Conservation (phyloP, 441 rosid species). For the Dalechampia spathulata region DNA sequence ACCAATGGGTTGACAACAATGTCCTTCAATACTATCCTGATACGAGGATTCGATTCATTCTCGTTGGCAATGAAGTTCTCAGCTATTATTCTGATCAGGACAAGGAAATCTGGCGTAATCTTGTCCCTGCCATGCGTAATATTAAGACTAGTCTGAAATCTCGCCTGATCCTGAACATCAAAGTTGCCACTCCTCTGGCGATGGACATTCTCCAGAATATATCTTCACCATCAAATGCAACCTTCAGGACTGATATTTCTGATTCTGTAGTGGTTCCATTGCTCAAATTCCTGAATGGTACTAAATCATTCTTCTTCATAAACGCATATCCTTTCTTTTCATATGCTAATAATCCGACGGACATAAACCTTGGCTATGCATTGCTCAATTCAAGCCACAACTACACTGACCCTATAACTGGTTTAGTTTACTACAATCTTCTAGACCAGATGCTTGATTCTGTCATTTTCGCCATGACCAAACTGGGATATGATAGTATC, state of each 20-base stretch:
- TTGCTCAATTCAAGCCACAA: slow-evolving; percentile 35
- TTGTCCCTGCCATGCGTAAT: slow-evolving; percentile 65
- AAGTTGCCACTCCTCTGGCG: slow-evolving; percentile 65
- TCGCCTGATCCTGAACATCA: slow-evolving; percentile 44
- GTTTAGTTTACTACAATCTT: slow-evolving; percentile 50
- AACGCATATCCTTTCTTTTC: slow-evolving; percentile 70
- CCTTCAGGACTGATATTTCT: slow-evolving; percentile 51
- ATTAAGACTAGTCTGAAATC: slow-evolving; percentile 38
- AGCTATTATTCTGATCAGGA: slow-evolving; percentile 34
- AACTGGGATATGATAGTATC: slow-evolving; percentile 44
- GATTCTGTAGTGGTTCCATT: slow-evolving; percentile 38
- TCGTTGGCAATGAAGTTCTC: slow-evolving; percentile 65
- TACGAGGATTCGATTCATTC: slow-evolving; percentile 54
- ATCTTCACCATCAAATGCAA: slow-evolving; percentile 65
- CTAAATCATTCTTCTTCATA: slow-evolving; percentile 64
- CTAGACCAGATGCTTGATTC: slow-evolving; percentile 92
- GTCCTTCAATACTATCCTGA: slow-evolving; percentile 49
- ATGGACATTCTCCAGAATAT: slow-evolving; percentile 59
- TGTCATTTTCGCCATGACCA: slow-evolving; percentile 42
- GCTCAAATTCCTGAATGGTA: slow-evolving; percentile 58
- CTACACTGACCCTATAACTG: slow-evolving; percentile 48
- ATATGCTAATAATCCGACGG: slow-evolving; percentile 44
- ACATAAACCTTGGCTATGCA: slow-evolving; percentile 41
- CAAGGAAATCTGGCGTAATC: slow-evolving; percentile 25
- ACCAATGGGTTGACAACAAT: slow-evolving; percentile 53